These are phyloP conservation scores for Paraphaeosphaeria minitans DNA, from an alignment of 2,329 filamentous ascomycete genomes.

Conservation along the genomic window DNA sequence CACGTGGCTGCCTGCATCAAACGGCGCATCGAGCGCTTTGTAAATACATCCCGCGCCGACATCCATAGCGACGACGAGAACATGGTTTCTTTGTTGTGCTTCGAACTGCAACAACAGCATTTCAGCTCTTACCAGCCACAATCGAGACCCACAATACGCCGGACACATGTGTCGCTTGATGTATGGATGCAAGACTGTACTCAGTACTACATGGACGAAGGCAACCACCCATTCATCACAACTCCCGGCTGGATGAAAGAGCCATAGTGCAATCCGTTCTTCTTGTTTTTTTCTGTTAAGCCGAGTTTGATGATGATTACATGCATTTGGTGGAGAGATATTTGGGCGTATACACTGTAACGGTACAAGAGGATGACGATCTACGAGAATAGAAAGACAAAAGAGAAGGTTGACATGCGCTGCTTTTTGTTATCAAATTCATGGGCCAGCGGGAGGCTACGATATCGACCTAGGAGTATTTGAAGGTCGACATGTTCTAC, in stretches of 20 bases:
- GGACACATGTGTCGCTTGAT: neutral
- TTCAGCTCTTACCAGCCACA: neutral
- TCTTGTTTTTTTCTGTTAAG: neutral
- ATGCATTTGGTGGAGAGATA: neutral
- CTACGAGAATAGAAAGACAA: neutral
- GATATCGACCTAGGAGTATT: neutral
- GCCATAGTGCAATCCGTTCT: accelerated
- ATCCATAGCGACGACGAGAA: neutral
- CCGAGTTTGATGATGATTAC: neutral
- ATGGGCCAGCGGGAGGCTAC: neutral
- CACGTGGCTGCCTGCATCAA: neutral
- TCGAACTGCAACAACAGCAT: neutral
- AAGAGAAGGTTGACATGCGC: neutral
- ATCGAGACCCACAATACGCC: neutral
- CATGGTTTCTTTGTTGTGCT: neutral
- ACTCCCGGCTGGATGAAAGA: neutral
- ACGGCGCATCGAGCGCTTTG: neutral
- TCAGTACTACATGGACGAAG: neutral
- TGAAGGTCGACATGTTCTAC: neutral
- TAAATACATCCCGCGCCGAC: neutral
- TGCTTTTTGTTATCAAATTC: neutral
- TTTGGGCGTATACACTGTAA: neutral
- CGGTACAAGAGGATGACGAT: neutral
- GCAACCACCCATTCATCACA: neutral
- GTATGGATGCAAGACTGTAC: neutral